A percentile compares a stretch with the other conserved stretches of the same genome.
Evolutionary conservation across 1,284 basidiomycete genomes (phyloP).

Genomic region (Moesziomyces globuligerus): DNA sequence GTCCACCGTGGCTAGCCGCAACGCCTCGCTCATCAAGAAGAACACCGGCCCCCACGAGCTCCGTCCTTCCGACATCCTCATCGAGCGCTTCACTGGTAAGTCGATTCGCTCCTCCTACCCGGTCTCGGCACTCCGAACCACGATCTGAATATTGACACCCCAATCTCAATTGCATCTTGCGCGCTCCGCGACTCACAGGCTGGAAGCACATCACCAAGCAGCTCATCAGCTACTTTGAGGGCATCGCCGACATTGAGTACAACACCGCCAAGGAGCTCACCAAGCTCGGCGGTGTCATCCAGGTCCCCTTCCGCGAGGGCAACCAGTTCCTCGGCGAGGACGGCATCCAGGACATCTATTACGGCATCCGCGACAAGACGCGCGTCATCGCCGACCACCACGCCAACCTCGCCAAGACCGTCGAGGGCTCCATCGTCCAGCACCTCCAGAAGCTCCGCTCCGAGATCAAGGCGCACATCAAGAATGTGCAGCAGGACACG

Average conservation of each 20-base stretch:
- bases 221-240: conserved; percentile 73
- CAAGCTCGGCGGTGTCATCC: conserved; percentile 95
- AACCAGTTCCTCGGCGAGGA: conserved; percentile 71
- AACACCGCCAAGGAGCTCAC: conserved; percentile 93
- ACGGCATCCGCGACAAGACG: conserved; percentile 88
- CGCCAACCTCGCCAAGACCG: conserved; percentile 92
- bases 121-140: neutral
- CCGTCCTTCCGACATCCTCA: conserved; percentile 92
- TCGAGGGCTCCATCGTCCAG: conserved; percentile 97
- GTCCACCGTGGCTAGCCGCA: conserved; percentile 67
- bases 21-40: conserved; percentile 69
- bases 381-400: conserved; percentile 94
- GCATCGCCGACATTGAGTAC: conserved; percentile 72
- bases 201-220: conserved; percentile 88
- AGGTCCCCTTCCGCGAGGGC: conserved; percentile 93
- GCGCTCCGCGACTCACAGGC: conserved; percentile 68
- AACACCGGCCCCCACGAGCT: conserved; percentile 77
- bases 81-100: conserved; percentile 76
- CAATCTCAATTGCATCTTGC: neutral
- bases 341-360: conserved; percentile 83
- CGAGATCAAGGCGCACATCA: conserved; percentile 98
- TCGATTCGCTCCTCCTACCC: conserved; percentile 4
- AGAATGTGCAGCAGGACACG: conserved; percentile 96
- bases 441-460: conserved; percentile 91
- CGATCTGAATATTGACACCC: neutral